These are phyloP conservation scores for Pseudopithomyces chartarum DNA, from an alignment of 2,329 filamentous ascomycete genomes.

Conservation along the genomic window DNA sequence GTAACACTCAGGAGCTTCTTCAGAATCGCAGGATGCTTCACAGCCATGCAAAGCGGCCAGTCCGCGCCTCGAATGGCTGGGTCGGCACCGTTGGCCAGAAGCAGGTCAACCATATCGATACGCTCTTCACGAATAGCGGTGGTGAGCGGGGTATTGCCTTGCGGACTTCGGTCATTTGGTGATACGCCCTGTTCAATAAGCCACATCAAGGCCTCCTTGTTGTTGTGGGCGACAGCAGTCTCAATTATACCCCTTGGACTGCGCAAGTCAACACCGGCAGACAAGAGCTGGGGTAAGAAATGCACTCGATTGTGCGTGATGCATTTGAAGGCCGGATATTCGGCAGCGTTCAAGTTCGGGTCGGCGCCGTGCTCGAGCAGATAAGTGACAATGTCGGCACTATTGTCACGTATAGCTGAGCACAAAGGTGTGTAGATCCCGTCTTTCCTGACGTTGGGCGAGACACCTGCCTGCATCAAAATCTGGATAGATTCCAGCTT, in stretches of 20 bases:
- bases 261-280: conserved; percentile 64
- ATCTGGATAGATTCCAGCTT: conserved; percentile 65
- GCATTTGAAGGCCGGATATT: conserved; percentile 72
- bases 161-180: conserved; percentile 63
- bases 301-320: conserved; percentile 68
- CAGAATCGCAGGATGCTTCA: conserved; percentile 64
- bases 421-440: conserved; percentile 71
- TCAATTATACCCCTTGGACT: conserved; percentile 69
- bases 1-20: conserved; percentile 63
- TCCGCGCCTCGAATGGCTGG: conserved; percentile 68
- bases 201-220: conserved; percentile 64
- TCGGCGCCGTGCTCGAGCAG: conserved; percentile 60
- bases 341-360: conserved; percentile 61
- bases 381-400: conserved; percentile 64
- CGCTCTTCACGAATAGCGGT: conserved; percentile 68
- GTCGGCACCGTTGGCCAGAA: conserved; percentile 64
- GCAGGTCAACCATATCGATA: conserved; percentile 62
- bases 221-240: conserved; percentile 66
- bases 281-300: conserved; percentile 61
- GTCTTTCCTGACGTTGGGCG: conserved; percentile 66
- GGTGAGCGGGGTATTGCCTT: conserved; percentile 66
- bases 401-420: conserved; percentile 70
- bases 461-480: conserved; percentile 63
- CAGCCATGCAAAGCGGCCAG: conserved; percentile 74
- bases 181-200: conserved; percentile 65